A percentile compares a stretch with the other conserved stretches of the same genome.
Evolutionary conservation across 1,284 basidiomycete species (phyloP).

Genomic region (Rugosomyces carneus): DNA sequence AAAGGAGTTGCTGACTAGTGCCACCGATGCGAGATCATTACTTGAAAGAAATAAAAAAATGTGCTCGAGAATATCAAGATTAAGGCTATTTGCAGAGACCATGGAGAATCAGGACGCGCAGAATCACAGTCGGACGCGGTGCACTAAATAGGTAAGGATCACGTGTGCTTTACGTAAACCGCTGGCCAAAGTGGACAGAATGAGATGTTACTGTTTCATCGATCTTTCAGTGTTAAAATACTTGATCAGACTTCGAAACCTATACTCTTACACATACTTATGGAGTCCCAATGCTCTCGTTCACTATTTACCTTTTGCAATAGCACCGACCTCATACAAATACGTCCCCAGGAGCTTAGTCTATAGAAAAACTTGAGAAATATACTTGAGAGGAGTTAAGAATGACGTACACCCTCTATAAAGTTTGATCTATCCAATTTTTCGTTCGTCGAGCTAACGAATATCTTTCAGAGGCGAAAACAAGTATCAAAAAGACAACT

Average conservation of each 20-base stretch:
- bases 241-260: too few species aligned
- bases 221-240: too few species aligned
- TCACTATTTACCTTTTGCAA: conserved; percentile 6
- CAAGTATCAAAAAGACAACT: conserved; percentile 23
- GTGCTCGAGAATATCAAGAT: conserved; percentile 63
- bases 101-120: conserved; percentile 25
- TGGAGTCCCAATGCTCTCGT: neutral
- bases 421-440: conserved; percentile 94
- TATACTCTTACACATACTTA: too few species aligned
- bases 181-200: too few species aligned
- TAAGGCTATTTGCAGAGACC: conserved; percentile 61
- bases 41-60: conserved; percentile 49
- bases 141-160: too few species aligned
- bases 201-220: too few species aligned
- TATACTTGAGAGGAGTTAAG: neutral
- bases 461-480: neutral
- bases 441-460: conserved; percentile 84
- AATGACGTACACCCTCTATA: conserved; percentile 71
- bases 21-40: conserved; percentile 50
- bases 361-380: conserved; percentile 23
- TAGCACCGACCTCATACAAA: conserved; percentile 69
- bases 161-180: too few species aligned
- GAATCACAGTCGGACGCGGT: too few species aligned
- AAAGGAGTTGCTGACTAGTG: conserved; percentile 59
- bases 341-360: conserved; percentile 80